Percentiles rank a stretch among this genome's conserved stretches.
Conservation (phyloP, 176 grass and related monocot genomes). For the Metroxylon sagu region DNA sequence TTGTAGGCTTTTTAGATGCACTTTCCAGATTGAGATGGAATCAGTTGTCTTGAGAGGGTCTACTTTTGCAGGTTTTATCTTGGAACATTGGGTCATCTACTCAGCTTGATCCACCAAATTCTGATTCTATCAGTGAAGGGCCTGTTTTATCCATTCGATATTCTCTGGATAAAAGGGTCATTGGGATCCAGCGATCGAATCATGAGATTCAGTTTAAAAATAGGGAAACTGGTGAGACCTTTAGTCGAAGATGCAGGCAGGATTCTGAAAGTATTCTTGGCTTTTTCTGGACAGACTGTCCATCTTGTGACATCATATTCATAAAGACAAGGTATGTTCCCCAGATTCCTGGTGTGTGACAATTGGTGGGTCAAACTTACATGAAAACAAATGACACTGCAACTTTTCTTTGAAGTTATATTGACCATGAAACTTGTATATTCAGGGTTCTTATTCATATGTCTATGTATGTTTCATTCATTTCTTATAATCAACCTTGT, state of each 20-base stretch:
- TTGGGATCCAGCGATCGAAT: conserved; percentile 78
- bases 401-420: too few relatives aligned
- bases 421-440: too few relatives aligned
- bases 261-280: conserved; percentile 88
- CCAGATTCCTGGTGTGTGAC: too few relatives aligned
- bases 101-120: conserved; percentile 64
- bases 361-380: too few relatives aligned
- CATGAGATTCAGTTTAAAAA: conserved; percentile 74
- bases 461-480: too few relatives aligned
- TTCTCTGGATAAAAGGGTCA: conserved; percentile 68
- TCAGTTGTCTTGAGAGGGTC: too few relatives aligned
- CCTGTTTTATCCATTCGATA: conserved; percentile 76
- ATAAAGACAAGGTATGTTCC: conserved; percentile 77
- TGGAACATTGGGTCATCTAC: conserved; percentile 57
- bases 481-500: too few relatives aligned
- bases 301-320: conserved; percentile 83
- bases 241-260: conserved; percentile 55
- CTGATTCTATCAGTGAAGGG: conserved; percentile 74
- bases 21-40: too few relatives aligned
- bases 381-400: too few relatives aligned
- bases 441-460: too few relatives aligned
- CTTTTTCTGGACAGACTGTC: conserved; percentile 96
- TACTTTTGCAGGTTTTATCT: conserved; percentile 67
- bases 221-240: conserved; percentile 62
- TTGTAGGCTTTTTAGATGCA: neutral